A percentile compares a stretch with the other conserved stretches of the same genome.
Evolutionary conservation across 2,329 filamentous ascomycete species (phyloP).

Genomic region (Tolypocladium endophyticum): DNA sequence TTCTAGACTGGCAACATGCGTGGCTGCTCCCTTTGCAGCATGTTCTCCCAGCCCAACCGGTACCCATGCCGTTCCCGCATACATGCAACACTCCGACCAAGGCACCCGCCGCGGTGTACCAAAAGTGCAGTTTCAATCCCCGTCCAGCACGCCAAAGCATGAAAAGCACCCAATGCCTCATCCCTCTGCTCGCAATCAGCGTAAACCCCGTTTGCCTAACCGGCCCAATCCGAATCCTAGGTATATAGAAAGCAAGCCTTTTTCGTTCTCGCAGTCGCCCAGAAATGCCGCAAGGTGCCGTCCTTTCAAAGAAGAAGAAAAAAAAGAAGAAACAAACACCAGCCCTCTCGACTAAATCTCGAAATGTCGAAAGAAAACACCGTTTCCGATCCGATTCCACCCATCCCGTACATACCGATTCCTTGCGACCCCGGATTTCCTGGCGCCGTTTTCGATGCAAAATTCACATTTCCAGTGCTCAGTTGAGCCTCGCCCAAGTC

Average conservation of each 20-base stretch:
- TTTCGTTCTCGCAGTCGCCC: slow-evolving; percentile 10
- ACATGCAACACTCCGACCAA: slow-evolving; percentile 4
- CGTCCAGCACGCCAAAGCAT: slow-evolving; percentile 6
- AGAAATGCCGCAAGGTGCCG: slow-evolving; percentile 8
- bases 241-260: slow-evolving; percentile 9
- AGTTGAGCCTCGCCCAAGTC: neutral
- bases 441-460: slow-evolving; percentile 13
- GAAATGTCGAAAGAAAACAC: slow-evolving; percentile 8
- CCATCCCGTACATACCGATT: neutral
- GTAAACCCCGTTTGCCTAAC: slow-evolving; percentile 2
- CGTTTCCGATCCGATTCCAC: slow-evolving; percentile 1
- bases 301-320: slow-evolving; percentile 3
- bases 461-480: neutral
- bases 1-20: neutral
- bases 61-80: neutral
- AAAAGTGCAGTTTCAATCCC: slow-evolving; percentile 8
- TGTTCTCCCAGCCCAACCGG: neutral
- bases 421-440: slow-evolving; percentile 4
- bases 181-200: slow-evolving; percentile 5
- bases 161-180: slow-evolving; percentile 8
- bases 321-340: slow-evolving; percentile 1
- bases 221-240: slow-evolving; percentile 8
- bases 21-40: neutral
- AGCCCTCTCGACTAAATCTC: slow-evolving; percentile 3
- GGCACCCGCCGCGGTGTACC: slow-evolving; percentile 8